Evolutionary conservation across 1,284 basidiomycete species (phyloP).

Genomic region (Fomitiporia mediterranea): DNA sequence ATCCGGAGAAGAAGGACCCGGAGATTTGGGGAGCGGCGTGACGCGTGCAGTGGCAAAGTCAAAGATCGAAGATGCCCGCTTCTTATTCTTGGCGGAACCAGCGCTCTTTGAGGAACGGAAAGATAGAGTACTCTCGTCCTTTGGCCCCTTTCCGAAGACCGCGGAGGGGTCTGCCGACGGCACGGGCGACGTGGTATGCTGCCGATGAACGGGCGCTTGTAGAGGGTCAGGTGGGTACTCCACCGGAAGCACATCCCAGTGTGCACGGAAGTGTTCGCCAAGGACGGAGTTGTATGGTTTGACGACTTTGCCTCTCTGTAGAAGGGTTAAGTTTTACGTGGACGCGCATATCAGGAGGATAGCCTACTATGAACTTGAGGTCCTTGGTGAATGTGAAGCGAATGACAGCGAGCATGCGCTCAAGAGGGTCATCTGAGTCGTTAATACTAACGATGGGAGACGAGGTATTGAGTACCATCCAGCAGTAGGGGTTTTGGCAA

Average conservation of each 20-base stretch:
- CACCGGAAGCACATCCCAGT: constrained; percentile 72
- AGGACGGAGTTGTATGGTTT: constrained; percentile 96
- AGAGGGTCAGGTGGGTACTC: constrained; percentile 46
- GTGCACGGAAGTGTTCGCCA: constrained; percentile 87
- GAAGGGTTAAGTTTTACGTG: not conserved
- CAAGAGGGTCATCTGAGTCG: constrained; percentile 84
- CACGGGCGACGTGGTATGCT: constrained; percentile 36
- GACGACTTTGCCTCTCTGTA: constrained; percentile 86
- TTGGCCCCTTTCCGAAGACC: constrained; percentile 34
- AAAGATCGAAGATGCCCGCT: constrained; percentile 15
- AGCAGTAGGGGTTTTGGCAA: not conserved
- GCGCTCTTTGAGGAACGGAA: constrained; percentile 34
- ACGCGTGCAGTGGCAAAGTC: constrained; percentile 16
- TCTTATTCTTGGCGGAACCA: constrained; percentile 7
- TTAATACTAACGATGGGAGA: constrained; percentile 56
- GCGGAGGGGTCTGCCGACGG: constrained; percentile 29
- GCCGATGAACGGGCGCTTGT: constrained; percentile 43
- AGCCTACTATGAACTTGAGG: constrained; percentile 84
- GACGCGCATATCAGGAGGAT: not conserved
- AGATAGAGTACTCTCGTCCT: constrained; percentile 54
- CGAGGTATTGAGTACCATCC: no score
- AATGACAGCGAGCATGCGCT: constrained; percentile 88
- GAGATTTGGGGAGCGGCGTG: constrained; percentile 16
- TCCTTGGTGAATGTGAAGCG: constrained; percentile 93
- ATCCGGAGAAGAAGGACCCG: constrained; percentile 36